Percentiles rank a stretch among this genome's conserved stretches.
These are phyloP conservation scores for Fusarium sp. DNA, from an alignment of 2,329 filamentous ascomycete species.

Conservation along the genomic window DNA sequence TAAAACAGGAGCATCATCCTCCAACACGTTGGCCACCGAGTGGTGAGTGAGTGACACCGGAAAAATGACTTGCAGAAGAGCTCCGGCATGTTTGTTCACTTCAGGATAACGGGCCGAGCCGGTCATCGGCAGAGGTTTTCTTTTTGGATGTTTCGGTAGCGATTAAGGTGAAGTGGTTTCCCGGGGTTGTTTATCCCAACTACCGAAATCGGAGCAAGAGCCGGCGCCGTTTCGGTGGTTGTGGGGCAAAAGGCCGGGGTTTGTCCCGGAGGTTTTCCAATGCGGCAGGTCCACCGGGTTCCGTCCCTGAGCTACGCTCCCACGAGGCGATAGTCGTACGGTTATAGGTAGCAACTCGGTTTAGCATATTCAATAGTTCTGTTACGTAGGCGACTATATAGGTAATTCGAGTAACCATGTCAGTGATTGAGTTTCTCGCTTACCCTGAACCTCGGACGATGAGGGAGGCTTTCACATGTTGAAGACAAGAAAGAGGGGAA, in stretches of 20 bases:
- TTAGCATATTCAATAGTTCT: background rate
- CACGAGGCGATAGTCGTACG: background rate
- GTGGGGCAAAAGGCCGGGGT: conserved; percentile 15
- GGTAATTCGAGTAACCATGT: background rate
- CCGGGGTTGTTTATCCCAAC: conserved; percentile 13
- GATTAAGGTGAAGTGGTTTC: conserved; percentile 5
- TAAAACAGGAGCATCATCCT: conserved; percentile 6
- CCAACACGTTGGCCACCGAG: conserved; percentile 29
- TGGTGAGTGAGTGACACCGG: conserved; percentile 17
- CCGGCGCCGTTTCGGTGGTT: conserved; percentile 20
- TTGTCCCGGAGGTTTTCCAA: background rate
- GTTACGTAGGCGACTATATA: background rate
- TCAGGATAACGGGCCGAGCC: conserved; percentile 32
- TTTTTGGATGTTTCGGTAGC: conserved; percentile 16
- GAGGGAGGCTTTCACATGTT: background rate
- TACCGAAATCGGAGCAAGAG: conserved; percentile 27
- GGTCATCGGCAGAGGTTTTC: background rate
- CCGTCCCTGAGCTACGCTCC: background rate
- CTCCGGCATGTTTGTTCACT: conserved; percentile 7
- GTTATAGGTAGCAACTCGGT: background rate
- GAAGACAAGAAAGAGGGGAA: background rate
- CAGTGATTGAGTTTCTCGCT: background rate
- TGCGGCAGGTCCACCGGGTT: background rate
- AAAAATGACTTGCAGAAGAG: background rate
- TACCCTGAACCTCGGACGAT: background rate